Conservation (phyloP, 106 monocot genomes). For the Dioscorea alata region DNA sequence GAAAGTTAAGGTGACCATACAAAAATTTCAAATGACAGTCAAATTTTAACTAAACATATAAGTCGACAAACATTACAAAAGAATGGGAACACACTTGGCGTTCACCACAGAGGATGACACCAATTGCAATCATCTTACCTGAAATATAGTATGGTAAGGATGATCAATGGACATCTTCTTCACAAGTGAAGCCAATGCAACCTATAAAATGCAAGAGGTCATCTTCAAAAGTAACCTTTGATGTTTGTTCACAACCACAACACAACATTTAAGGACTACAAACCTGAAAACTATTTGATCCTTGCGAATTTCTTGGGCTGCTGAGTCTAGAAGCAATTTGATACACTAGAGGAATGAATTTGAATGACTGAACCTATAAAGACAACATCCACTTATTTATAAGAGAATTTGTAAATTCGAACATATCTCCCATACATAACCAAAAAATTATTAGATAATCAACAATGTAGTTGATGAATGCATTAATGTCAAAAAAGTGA, state of each 20-base stretch:
- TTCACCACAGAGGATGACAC: background rate
- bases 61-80: too few relatives aligned
- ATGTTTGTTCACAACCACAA: too few relatives aligned
- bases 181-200: constrained; percentile 71
- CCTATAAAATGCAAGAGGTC: constrained; percentile 29
- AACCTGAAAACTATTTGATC: constrained; percentile 83
- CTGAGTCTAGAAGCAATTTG: constrained; percentile 99
- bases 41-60: too few relatives aligned
- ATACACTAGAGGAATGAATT: constrained; percentile 94
- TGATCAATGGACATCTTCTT: constrained; percentile 99
- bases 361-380: constrained; percentile 85
- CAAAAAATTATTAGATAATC: too few relatives aligned
- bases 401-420: too few relatives aligned
- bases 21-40: too few relatives aligned
- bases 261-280: background rate
- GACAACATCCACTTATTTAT: background rate
- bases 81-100: too few relatives aligned
- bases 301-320: constrained; percentile 70
- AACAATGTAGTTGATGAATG: too few relatives aligned
- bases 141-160: constrained; percentile 97
- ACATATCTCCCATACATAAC: too few relatives aligned
- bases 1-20: too few relatives aligned
- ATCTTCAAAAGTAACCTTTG: too few relatives aligned
- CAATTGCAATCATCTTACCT: constrained; percentile 36
- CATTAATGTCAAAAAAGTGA: too few relatives aligned